Evolutionary conservation across 345 rosid species (phyloP), one percentile per base, ranked within the genome.

Genomic region (Lenwebbia sp.): DNA sequence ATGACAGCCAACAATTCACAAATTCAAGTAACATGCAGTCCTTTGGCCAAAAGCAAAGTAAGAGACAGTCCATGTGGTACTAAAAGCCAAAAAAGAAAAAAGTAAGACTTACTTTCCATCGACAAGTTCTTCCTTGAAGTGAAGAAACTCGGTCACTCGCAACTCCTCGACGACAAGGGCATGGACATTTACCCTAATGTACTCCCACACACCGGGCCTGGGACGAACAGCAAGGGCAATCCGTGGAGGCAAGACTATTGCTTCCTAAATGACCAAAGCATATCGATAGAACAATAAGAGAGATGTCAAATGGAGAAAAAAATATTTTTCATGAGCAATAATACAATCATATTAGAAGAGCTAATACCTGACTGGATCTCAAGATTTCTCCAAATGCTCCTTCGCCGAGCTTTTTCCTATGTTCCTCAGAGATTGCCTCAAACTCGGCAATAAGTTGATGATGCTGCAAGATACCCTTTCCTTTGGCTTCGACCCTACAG

Each of bases 91-190:
- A 54, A 76, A 10, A 6, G 82, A 56, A 41, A 84, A 83, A 8
- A 25, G 15, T 5, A 47, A 85, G 76, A 56, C 22, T 83, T 92
- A 97, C 99, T 89, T 90, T 91, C 99, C 98, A 91, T 96, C 93
- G 51, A 97, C 99, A 85, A 97, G 99, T 75, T 96, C 99, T 90
- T 97, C 99, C 91, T 97, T 97, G 91, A 96, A 95, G 75, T 90
- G 97, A 54, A 97, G 99, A 83, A 91, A 97, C 92, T 97, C 96
- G 19, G 98, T 88, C 58, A 93, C 96, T 22, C 51, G 86, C 87
- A 97, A 89, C 91, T 96, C 99, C 91, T 97, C 99, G 30, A 95
- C 94, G 8, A 92, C 93, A 28, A 97, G 98, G 28, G 93, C 98
- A 56, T 96, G 96, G 58, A 94, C 90, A 84, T 87, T 87, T 78